Base-by-base conservation (phyloP, 2,329 filamentous ascomycete genomes). In the Aspergillus sp. region DNA sequence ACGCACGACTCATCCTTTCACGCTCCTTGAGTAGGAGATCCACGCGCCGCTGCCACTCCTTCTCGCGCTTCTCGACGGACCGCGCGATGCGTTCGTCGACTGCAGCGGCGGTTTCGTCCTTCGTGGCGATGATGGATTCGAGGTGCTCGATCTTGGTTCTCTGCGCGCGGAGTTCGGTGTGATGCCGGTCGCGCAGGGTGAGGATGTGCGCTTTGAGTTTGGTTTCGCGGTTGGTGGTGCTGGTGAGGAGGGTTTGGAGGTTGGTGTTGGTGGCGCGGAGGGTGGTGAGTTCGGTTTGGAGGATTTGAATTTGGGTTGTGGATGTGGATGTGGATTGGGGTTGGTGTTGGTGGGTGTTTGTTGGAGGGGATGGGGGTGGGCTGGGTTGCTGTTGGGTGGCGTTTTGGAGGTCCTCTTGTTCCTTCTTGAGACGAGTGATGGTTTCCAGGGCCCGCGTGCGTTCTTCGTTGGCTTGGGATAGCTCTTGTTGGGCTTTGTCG, bases 61-160 rank as follows among this genome's bases (percentile, higher is more conserved):
- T 72, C 64, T 80, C 78, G 36, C 77, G 72, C 63, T 76, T 77
- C 51, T 78, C 75, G 13, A 78, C 71, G 0, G 76, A 76, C 49
- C 70, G 67, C 8, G 75, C 73, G 54, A 80, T 76, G 39, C 75
- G 73, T 57, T 71, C 65, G 61, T 80, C 78, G 17, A 80, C 55
- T 3, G 73, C 76, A 0, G 68, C 70, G 15, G 77, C 70, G 2
- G 76, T 70, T 48, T 77, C 75, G n/a, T 79, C 75, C 57, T 79
- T 79, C 1, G 70, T 70, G 11, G 73, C 71, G 23, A 79, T 73
- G 19, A 75, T 56, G 13, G 72, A 66, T 48, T 76, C 68, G 2
- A 78, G 68, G 7, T 71, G 64, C 27, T 72, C 66, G 51, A 76
- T 69, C 49, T 79, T 75, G 5, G 69, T 50, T 38, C 66, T 71